phyloP scores from a whole-genome alignment of 768 basidiomycete genomes.

The Mycena haematopus region DNA sequence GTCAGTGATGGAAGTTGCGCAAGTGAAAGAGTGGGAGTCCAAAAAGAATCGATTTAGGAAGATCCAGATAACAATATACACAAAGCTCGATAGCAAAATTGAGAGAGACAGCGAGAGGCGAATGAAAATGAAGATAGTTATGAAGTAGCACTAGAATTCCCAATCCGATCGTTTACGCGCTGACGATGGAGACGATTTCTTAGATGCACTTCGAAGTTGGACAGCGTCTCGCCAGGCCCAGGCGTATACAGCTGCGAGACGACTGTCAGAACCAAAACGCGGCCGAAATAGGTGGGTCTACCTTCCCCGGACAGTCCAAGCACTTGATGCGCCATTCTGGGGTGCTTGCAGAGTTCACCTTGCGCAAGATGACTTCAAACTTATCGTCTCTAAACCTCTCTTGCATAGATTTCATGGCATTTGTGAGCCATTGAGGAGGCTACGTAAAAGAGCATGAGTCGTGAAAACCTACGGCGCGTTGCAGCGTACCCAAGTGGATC shows the following conservation, averaged over 20 bases:
- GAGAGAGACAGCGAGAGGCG: not conserved
- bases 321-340: constrained; percentile 93
- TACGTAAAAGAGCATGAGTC: constrained; percentile 16
- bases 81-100: constrained; percentile 18
- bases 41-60: constrained; percentile 6
- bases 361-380: constrained; percentile 77
- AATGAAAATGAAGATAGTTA: constrained; percentile 2
- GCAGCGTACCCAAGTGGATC: constrained; percentile 29
- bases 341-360: constrained; percentile 53
- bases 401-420: constrained; percentile 70
- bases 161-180: constrained; percentile 68
- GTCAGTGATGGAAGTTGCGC: too few relatives aligned
- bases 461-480: not conserved
- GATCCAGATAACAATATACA: constrained; percentile 27
- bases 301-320: constrained; percentile 92
- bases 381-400: constrained; percentile 79
- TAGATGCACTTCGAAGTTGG: constrained; percentile 93
- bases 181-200: constrained; percentile 83
- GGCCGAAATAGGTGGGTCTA: constrained; percentile 45
- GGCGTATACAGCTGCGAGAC: constrained; percentile 79
- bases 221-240: constrained; percentile 84
- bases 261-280: not conserved
- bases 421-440: constrained; percentile 76
- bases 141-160: constrained; percentile 17
- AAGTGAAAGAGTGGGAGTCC: too few relatives aligned